Conservation (phyloP, 352 stramenopile genomes). For the Phytophthora sansomeana region DNA sequence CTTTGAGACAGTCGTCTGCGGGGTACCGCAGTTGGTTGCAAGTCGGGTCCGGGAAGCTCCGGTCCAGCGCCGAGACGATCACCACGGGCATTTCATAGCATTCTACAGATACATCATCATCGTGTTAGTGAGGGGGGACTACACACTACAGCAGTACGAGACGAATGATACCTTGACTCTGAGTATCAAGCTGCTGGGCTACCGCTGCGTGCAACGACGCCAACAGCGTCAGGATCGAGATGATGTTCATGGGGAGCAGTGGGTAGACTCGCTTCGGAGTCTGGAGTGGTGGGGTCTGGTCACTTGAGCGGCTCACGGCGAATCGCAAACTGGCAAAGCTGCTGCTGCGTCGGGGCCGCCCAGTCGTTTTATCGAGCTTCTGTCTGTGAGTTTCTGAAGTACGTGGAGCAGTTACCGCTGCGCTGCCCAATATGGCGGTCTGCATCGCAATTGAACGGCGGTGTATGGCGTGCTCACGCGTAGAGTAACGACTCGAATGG, state of each 20-base stretch:
- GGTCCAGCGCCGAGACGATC: conserved; percentile 61
- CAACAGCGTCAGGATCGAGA: conserved; percentile 28
- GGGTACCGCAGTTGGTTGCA: conserved; percentile 80
- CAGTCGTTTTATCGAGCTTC: conserved; percentile 22
- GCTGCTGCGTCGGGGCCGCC: not conserved
- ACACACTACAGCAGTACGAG: not conserved
- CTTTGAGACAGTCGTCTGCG: conserved; percentile 74
- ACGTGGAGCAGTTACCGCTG: conserved; percentile 13
- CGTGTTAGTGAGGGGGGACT: not conserved
- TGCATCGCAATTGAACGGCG: conserved; percentile 5
- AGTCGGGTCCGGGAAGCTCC: conserved; percentile 66
- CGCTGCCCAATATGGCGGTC: conserved; percentile 14
- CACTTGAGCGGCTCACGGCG: conserved; percentile 17
- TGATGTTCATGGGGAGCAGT: conserved; percentile 18
- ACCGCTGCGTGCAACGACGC: conserved; percentile 21
- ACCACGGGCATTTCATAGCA: conserved; percentile 81
- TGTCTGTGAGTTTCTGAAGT: conserved; percentile 15
- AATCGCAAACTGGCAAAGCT: conserved; percentile 28
- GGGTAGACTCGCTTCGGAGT: conserved; percentile 12
- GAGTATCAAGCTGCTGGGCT: conserved; percentile 17
- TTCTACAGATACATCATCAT: conserved; percentile 18
- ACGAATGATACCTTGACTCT: conserved; percentile 11
- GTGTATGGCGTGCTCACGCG: not conserved
- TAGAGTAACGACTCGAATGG: conserved; percentile 14
- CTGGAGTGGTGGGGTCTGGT: conserved; percentile 15